phyloP scores from a whole-genome alignment of 768 basidiomycete species.

The Mycena latifolia region DNA sequence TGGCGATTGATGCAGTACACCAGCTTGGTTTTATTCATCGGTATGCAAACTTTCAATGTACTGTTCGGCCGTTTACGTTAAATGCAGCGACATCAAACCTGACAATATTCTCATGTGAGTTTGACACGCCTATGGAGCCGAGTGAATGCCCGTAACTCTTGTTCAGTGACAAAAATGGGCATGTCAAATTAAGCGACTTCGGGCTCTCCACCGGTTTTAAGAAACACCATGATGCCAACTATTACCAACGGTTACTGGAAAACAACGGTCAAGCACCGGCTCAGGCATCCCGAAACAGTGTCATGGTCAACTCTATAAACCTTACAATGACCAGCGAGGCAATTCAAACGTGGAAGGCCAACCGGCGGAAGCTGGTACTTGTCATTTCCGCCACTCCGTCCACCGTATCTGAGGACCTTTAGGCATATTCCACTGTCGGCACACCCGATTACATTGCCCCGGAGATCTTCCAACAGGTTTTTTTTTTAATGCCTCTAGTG shows the following conservation, averaged over 20 bases:
- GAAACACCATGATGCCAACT: slow-evolving; percentile 96
- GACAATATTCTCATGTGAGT: slow-evolving; percentile 84
- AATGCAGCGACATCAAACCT: slow-evolving; percentile 93
- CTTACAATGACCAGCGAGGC: slow-evolving; percentile 93
- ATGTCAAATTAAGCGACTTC: slow-evolving; percentile 98
- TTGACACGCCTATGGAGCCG: no score
- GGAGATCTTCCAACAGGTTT: slow-evolving; percentile 92
- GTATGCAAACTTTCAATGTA: slow-evolving; percentile 53
- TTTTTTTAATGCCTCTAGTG: no score
- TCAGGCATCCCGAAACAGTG: slow-evolving; percentile 84
- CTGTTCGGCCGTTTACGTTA: slow-evolving; percentile 15
- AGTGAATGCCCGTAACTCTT: slow-evolving; percentile 55
- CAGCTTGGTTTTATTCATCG: slow-evolving; percentile 98
- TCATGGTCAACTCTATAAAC: slow-evolving; percentile 97
- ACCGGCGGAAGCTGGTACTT: slow-evolving; percentile 90
- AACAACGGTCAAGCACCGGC: slow-evolving; percentile 54
- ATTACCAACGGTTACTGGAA: slow-evolving; percentile 92
- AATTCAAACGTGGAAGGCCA: slow-evolving; percentile 99
- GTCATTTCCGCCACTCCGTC: not conserved
- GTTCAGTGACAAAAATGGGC: slow-evolving; percentile 87
- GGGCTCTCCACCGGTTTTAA: slow-evolving; percentile 99
- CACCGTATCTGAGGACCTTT: slow-evolving; percentile 10
- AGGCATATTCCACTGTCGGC: slow-evolving; percentile 93
- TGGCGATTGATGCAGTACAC: slow-evolving; percentile 98
- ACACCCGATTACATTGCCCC: slow-evolving; percentile 89